Conservation (phyloP, 1,284 basidiomycete genomes). For the Bjerkandera adusta region DNA sequence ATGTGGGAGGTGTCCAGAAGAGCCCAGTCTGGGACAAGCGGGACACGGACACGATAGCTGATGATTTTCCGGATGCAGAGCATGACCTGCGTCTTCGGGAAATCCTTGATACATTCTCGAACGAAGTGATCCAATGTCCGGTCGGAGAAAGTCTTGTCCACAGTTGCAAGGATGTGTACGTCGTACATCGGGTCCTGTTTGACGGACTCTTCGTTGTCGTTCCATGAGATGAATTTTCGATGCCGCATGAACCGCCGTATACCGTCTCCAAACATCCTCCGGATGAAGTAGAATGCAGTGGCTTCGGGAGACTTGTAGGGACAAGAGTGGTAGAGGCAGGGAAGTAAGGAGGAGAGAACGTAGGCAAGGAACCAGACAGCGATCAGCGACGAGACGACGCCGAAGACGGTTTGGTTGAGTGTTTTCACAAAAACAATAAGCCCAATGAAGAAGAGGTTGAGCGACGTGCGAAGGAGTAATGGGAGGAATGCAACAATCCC, state of each 20-base stretch:
- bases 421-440: slow-evolving; percentile 6
- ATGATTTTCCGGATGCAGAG: too few species aligned
- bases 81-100: too few species aligned
- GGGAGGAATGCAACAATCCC: slow-evolving; percentile 27
- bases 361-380: background rate
- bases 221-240: background rate
- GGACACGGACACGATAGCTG: too few species aligned
- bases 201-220: background rate
- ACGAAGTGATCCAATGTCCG: too few species aligned
- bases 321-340: background rate
- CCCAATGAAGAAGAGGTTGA: slow-evolving; percentile 31
- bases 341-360: slow-evolving; percentile 1
- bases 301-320: slow-evolving; percentile 4
- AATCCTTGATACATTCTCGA: too few species aligned
- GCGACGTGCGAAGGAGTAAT: slow-evolving; percentile 26
- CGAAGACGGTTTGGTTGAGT: slow-evolving; percentile 2
- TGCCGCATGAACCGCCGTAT: background rate
- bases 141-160: background rate
- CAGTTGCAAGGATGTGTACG: background rate
- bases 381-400: background rate
- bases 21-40: too few species aligned
- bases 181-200: background rate
- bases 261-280: background rate
- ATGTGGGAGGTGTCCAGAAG: too few species aligned
- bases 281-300: background rate